Evolutionary conservation across 2,329 filamentous ascomycete species (phyloP).

Genomic region (Neurospora sp.): DNA sequence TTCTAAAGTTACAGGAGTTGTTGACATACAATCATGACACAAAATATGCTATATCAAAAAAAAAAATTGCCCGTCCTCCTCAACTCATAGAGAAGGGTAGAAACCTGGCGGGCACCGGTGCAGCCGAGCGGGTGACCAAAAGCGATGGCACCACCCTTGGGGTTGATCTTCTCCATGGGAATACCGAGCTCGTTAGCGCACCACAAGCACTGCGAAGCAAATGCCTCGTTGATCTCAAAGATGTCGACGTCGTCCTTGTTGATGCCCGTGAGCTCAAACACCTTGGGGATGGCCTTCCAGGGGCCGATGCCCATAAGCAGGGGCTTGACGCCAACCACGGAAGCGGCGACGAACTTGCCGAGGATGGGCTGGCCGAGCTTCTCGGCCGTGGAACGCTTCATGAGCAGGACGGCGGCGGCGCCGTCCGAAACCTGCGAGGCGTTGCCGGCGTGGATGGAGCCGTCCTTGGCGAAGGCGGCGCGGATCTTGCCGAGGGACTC

Average conservation of each 20-base stretch:
- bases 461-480: conserved; percentile 83
- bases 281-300: conserved; percentile 91
- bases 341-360: conserved; percentile 83
- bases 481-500: conserved; percentile 88
- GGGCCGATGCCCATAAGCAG: conserved; percentile 94
- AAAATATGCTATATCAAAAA: background rate
- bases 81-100: conserved; percentile 83
- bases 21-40: background rate
- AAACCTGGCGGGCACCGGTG: conserved; percentile 88
- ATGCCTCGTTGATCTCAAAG: conserved; percentile 98
- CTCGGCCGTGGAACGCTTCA: conserved; percentile 89
- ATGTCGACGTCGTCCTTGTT: conserved; percentile 87
- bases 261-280: conserved; percentile 79
- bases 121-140: conserved; percentile 93
- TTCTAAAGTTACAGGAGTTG: background rate
- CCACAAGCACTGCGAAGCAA: conserved; percentile 90
- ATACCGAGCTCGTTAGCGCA: conserved; percentile 82
- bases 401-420: conserved; percentile 87
- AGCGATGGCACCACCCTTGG: conserved; percentile 92
- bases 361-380: conserved; percentile 79
- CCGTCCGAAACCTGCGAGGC: conserved; percentile 93
- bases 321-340: conserved; percentile 80
- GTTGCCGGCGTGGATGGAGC: conserved; percentile 92
- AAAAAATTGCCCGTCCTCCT: conserved; percentile 54
- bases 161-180: conserved; percentile 82